phyloP scores from a whole-genome alignment of 2,329 filamentous ascomycete genomes.

The Verticillium dahliae region DNA sequence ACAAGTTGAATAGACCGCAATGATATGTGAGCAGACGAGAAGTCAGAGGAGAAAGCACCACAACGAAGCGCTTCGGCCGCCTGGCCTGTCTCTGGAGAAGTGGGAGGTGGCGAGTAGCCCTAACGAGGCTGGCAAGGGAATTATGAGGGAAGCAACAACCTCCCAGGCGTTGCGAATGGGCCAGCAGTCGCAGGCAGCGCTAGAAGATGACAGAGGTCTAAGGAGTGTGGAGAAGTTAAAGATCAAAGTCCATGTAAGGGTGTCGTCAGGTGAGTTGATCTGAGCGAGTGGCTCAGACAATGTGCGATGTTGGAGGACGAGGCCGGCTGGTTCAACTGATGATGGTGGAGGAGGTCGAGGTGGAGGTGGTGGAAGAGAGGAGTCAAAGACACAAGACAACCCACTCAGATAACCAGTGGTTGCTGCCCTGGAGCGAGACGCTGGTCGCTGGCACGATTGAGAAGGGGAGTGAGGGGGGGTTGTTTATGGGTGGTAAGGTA shows the following conservation, averaged over 20 bases:
- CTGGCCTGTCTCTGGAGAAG: neutral
- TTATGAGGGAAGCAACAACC: neutral
- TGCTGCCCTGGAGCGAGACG: neutral
- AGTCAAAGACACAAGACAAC: neutral
- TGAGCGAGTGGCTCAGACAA: neutral
- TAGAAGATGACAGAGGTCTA: neutral
- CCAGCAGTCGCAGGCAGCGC: neutral
- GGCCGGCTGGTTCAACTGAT: neutral
- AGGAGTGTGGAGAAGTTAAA: conserved; percentile 1
- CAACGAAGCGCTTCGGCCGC: neutral
- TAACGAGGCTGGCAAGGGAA: neutral
- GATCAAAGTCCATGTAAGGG: neutral
- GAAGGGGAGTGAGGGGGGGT: neutral
- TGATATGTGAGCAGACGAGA: neutral
- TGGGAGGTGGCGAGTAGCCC: neutral
- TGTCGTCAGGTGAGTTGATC: neutral
- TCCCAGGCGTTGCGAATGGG: neutral
- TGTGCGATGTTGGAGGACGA: neutral
- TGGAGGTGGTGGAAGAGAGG: neutral
- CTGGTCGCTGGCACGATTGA: neutral
- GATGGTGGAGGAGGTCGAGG: neutral
- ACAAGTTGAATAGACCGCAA: neutral
- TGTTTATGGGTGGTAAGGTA: neutral
- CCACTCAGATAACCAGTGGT: neutral
- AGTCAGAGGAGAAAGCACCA: neutral